Conservation (phyloP, 352 stramenopile species). For the Pythium utonaiense region DNA sequence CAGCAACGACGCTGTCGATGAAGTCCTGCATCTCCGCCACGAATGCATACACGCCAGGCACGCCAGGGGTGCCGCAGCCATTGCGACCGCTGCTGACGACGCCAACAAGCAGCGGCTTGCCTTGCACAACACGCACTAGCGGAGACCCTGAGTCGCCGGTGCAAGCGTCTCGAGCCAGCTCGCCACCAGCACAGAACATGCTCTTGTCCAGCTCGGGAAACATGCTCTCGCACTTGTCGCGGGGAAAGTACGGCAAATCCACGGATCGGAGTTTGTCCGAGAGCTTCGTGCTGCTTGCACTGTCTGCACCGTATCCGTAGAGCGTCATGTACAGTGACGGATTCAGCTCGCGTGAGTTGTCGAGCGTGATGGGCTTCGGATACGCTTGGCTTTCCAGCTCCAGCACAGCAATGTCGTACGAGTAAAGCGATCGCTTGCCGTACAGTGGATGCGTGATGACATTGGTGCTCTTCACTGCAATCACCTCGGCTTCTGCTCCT, state of each 20-base stretch:
- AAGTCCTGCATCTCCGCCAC: slow-evolving; percentile 28
- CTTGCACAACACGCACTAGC: slow-evolving; percentile 23
- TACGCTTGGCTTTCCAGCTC: slow-evolving; percentile 35
- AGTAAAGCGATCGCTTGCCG: slow-evolving; percentile 26
- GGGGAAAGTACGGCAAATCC: slow-evolving; percentile 27
- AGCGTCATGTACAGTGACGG: slow-evolving; percentile 28
- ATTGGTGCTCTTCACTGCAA: slow-evolving; percentile 28
- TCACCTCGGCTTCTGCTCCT: slow-evolving; percentile 30
- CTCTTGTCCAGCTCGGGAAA: slow-evolving; percentile 35
- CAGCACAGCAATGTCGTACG: slow-evolving; percentile 39
- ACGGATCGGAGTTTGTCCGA: slow-evolving; percentile 29
- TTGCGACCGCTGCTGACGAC: slow-evolving; percentile 39
- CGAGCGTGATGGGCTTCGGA: slow-evolving; percentile 26
- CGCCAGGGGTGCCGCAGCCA: slow-evolving; percentile 31
- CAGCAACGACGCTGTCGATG: slow-evolving; percentile 26
- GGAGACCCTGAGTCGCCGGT: slow-evolving; percentile 41
- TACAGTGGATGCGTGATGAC: slow-evolving; percentile 33
- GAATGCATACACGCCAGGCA: slow-evolving; percentile 32
- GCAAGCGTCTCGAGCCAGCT: slow-evolving; percentile 33
- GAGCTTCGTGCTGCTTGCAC: slow-evolving; percentile 17
- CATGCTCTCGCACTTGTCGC: slow-evolving; percentile 22
- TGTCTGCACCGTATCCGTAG: slow-evolving; percentile 34
- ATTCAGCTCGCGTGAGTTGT: slow-evolving; percentile 25
- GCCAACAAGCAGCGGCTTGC: slow-evolving; percentile 28
- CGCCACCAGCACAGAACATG: slow-evolving; percentile 40